Evolutionary conservation across 2,329 filamentous ascomycete genomes (phyloP).

Genomic region (Penicillium brasilianum): DNA sequence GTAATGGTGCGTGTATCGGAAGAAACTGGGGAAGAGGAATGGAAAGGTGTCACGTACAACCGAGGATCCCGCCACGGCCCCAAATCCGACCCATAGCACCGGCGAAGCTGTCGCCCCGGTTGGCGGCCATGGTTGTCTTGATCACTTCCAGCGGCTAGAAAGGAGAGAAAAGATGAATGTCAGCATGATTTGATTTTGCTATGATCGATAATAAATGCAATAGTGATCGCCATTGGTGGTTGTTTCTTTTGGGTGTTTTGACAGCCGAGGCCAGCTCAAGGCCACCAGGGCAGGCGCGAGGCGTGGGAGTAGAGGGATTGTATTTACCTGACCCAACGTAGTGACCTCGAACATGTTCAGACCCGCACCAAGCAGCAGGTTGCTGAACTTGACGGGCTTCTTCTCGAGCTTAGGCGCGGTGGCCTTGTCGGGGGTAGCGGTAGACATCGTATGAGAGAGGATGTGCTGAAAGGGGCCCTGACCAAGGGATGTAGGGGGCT

Average conservation of each 20-base stretch:
- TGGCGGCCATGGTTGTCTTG: conserved; percentile 99
- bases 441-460: conserved; percentile 60
- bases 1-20: conserved; percentile 23
- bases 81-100: conserved; percentile 85
- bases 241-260: conserved; percentile 1
- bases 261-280: background rate
- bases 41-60: conserved; percentile 69
- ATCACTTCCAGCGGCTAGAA: conserved; percentile 91
- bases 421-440: conserved; percentile 55
- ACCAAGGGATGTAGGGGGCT: conserved; percentile 94
- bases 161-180: conserved; percentile 48
- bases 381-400: conserved; percentile 99
- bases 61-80: conserved; percentile 88
- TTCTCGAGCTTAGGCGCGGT: conserved; percentile 76
- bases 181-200: background rate
- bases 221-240: background rate
- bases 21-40: conserved; percentile 16
- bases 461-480: conserved; percentile 75
- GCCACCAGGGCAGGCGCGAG: background rate
- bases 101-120: conserved; percentile 85
- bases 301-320: background rate
- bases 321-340: conserved; percentile 66
- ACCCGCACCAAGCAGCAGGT: conserved; percentile 89
- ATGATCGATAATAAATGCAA: background rate
- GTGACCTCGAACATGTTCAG: conserved; percentile 94